phyloP scores from a whole-genome alignment of 73 alveolate genomes.

The Stentor roeselii region DNA sequence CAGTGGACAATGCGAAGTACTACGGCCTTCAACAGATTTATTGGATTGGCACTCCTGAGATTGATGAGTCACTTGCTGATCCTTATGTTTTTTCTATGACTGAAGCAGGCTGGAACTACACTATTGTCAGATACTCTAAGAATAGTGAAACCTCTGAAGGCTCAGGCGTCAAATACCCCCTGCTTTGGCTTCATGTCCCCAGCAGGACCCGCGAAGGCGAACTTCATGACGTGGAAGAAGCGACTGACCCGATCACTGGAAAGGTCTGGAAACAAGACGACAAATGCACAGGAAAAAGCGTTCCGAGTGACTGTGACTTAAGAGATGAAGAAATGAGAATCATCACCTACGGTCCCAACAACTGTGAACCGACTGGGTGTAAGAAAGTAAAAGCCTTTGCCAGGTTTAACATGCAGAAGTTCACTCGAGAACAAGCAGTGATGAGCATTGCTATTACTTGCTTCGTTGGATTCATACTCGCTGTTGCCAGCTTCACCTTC shows the following conservation, averaged over 20 bases:
- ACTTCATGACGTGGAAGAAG: slow-evolving; percentile 12
- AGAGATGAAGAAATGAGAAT: slow-evolving; percentile 55
- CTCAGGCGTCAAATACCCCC: neutral
- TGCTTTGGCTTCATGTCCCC: slow-evolving; percentile 22
- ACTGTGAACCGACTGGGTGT: slow-evolving; percentile 43
- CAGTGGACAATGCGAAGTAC: slow-evolving; percentile 37
- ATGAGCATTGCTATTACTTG: slow-evolving; percentile 48
- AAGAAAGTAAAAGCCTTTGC: slow-evolving; percentile 61
- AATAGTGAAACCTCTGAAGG: neutral
- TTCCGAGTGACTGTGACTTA: slow-evolving; percentile 44
- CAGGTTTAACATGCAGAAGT: slow-evolving; percentile 39
- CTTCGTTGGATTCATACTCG: slow-evolving; percentile 57
- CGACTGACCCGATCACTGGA: slow-evolving; percentile 24
- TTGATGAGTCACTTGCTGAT: neutral
- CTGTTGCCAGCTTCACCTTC: slow-evolving; percentile 57
- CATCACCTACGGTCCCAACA: slow-evolving; percentile 44
- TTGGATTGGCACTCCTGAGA: slow-evolving; percentile 61
- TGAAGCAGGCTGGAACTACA: neutral
- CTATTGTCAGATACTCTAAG: slow-evolving; percentile 5
- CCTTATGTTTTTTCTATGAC: neutral
- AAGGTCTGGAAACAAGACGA: slow-evolving; percentile 39
- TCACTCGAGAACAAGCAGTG: slow-evolving; percentile 37
- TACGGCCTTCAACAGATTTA: slow-evolving; percentile 56
- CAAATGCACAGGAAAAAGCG: slow-evolving; percentile 57
- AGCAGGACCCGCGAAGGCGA: slow-evolving; percentile 6